Evolutionary conservation across 2,329 filamentous ascomycete species (phyloP).

Genomic region (Colletotrichum aenigma): DNA sequence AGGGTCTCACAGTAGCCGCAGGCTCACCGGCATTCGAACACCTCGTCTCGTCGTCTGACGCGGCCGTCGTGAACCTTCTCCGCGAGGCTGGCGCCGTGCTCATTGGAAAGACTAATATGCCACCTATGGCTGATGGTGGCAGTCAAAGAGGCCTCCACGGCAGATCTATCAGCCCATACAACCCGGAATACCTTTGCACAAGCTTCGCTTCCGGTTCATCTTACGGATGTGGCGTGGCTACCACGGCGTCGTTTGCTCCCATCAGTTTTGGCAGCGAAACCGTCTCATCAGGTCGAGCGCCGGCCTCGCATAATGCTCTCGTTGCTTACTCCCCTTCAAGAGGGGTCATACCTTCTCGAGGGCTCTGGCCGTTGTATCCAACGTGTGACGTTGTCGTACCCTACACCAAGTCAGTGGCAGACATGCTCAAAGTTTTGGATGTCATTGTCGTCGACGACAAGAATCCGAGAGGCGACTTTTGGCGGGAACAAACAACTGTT

Average conservation of each 20-base stretch:
- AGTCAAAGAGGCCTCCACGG: slow-evolving; percentile 59
- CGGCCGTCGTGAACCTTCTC: slow-evolving; percentile 51
- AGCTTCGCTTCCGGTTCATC: slow-evolving; percentile 60
- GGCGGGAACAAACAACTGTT: slow-evolving; percentile 53
- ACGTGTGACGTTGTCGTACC: slow-evolving; percentile 58
- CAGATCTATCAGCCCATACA: slow-evolving; percentile 57
- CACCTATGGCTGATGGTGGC: slow-evolving; percentile 59
- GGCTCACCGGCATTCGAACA: slow-evolving; percentile 59
- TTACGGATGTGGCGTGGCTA: slow-evolving; percentile 54
- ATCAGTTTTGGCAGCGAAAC: slow-evolving; percentile 59
- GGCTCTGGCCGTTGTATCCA: slow-evolving; percentile 56
- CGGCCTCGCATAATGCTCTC: slow-evolving; percentile 56
- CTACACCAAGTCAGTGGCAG: slow-evolving; percentile 49
- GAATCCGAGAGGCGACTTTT: slow-evolving; percentile 49
- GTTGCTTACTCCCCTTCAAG: slow-evolving; percentile 57
- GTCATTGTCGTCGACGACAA: slow-evolving; percentile 49
- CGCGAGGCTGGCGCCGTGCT: slow-evolving; percentile 53
- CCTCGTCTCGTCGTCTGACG: slow-evolving; percentile 55
- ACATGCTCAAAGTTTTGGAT: slow-evolving; percentile 44
- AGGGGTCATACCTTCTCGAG: slow-evolving; percentile 51
- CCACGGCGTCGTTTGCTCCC: slow-evolving; percentile 50
- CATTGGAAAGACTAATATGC: slow-evolving; percentile 62
- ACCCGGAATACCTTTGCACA: slow-evolving; percentile 51
- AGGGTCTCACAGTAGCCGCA: slow-evolving; percentile 55
- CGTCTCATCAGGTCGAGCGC: slow-evolving; percentile 55